Conservation (phyloP, 192 early-diverging fungal genomes). For the Coemansia sp. region DNA sequence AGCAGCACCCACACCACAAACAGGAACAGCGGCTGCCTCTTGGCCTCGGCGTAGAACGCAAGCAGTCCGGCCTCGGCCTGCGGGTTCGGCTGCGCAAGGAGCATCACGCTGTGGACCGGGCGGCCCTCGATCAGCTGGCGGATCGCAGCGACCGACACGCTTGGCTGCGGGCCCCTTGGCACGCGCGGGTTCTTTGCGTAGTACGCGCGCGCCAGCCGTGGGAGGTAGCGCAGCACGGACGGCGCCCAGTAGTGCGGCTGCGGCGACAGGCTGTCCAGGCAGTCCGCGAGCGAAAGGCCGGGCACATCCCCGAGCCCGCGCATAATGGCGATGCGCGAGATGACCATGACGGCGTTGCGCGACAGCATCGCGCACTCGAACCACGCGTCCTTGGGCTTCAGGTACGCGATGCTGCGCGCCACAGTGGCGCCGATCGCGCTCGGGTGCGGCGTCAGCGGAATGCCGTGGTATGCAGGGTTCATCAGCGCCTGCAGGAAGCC, state of each 20-base stretch:
- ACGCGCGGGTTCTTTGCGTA: constrained; percentile 22
- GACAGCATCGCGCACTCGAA: constrained; percentile 56
- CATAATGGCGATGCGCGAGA: constrained; percentile 49
- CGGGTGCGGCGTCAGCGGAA: constrained; percentile 45
- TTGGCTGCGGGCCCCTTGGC: constrained; percentile 12
- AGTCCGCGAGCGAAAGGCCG: constrained; percentile 42
- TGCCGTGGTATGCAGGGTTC: constrained; percentile 53
- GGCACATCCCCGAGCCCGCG: constrained; percentile 50
- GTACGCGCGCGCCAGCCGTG: constrained; percentile 39
- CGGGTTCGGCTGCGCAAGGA: constrained; percentile 9
- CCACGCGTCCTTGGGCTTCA: constrained; percentile 51
- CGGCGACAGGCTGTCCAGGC: constrained; percentile 44
- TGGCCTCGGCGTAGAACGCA: constrained; percentile 62
- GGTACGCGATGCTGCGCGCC: constrained; percentile 24
- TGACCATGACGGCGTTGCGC: constrained; percentile 55
- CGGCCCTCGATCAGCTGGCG: constrained; percentile 27
- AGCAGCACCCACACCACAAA: constrained; percentile 68
- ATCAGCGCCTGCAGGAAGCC: constrained; percentile 54
- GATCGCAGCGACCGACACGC: constrained; percentile 19
- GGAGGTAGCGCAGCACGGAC: constrained; percentile 44
- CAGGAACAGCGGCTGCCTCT: constrained; percentile 68
- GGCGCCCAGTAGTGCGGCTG: constrained; percentile 47
- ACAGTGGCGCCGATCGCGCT: constrained; percentile 20
- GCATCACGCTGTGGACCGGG: constrained; percentile 35
- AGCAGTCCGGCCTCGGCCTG: constrained; percentile 37